Evolutionary conservation across 2,329 filamentous ascomycete genomes (phyloP).

Genomic region (Cadophora malorum): DNA sequence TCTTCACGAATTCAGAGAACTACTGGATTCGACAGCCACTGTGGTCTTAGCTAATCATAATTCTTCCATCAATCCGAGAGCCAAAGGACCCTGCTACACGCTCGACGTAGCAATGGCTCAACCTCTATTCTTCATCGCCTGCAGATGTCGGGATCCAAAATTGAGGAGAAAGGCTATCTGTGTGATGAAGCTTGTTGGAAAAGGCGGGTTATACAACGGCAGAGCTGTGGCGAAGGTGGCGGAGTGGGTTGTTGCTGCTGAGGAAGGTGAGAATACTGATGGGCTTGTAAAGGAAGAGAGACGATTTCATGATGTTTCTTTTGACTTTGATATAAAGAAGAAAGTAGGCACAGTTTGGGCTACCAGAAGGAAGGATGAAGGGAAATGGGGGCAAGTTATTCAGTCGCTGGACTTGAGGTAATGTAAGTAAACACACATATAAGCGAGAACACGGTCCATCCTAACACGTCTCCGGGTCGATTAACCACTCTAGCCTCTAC

Average conservation of each 20-base stretch:
- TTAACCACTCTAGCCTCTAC: neutral
- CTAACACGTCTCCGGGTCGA: neutral
- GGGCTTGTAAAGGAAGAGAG: slow-evolving; percentile 10
- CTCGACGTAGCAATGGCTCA: slow-evolving; percentile 21
- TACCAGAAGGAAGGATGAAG: slow-evolving; percentile 6
- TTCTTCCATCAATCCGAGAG: neutral
- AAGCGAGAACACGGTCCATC: neutral
- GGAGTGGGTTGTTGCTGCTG: slow-evolving; percentile 17
- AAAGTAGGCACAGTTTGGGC: slow-evolving; percentile 15
- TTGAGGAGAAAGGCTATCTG: slow-evolving; percentile 20
- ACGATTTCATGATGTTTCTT: slow-evolving; percentile 22
- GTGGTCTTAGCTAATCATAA: neutral
- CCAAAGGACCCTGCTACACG: slow-evolving; percentile 22
- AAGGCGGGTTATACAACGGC: slow-evolving; percentile 19
- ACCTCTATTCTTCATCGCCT: slow-evolving; percentile 21
- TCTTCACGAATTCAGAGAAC: slow-evolving; percentile 9
- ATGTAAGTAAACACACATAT: neutral
- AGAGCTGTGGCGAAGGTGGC: slow-evolving; percentile 17
- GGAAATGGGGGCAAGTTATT: slow-evolving; percentile 7
- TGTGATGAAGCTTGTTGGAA: slow-evolving; percentile 23
- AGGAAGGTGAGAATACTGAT: slow-evolving; percentile 15
- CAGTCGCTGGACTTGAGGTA: neutral
- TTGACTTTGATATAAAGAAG: slow-evolving; percentile 22
- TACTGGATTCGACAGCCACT: neutral
- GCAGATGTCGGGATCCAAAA: slow-evolving; percentile 22